phyloP scores from a whole-genome alignment of 768 basidiomycete species.

The Hypsizygus marmoreus region DNA sequence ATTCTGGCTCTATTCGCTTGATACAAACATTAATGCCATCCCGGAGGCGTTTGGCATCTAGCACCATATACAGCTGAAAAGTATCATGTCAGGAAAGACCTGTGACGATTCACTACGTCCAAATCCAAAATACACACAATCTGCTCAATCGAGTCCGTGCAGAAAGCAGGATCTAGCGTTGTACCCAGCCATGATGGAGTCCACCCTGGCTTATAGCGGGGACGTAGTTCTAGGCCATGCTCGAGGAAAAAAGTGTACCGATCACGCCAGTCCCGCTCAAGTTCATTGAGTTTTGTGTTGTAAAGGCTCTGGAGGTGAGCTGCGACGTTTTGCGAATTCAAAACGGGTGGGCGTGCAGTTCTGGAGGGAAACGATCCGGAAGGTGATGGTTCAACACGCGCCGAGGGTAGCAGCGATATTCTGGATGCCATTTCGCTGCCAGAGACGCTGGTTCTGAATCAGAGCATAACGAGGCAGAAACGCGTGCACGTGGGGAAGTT shows the following conservation, averaged over 20 bases:
- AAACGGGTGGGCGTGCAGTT: no score
- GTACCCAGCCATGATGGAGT: conserved; percentile 21
- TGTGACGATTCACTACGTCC: conserved; percentile 1
- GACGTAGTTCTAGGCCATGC: conserved; percentile 27
- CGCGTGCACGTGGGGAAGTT: no score
- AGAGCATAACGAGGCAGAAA: no score
- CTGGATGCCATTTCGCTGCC: no score
- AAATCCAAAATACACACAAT: conserved; percentile 19
- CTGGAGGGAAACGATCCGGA: no score
- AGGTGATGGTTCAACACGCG: no score
- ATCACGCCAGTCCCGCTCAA: conserved; percentile 29
- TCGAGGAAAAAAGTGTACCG: conserved; percentile 25
- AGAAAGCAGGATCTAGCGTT: conserved; percentile 13
- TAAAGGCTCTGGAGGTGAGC: no score
- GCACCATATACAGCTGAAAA: conserved; percentile 25
- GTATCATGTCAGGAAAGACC: not conserved
- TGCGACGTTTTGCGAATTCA: no score
- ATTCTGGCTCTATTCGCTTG: conserved; percentile 25
- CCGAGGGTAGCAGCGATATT: no score
- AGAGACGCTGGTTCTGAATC: no score
- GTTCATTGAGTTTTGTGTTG: not conserved
- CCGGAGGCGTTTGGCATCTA: conserved; percentile 25
- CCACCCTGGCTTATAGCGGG: conserved; percentile 29
- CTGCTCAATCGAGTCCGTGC: conserved; percentile 29
- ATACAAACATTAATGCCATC: conserved; percentile 30